Evolutionary conservation across 192 early-diverging fungal species (phyloP), one percentile per base, ranked within the genome.

Genomic region (Rhizophlyctis rosea): DNA sequence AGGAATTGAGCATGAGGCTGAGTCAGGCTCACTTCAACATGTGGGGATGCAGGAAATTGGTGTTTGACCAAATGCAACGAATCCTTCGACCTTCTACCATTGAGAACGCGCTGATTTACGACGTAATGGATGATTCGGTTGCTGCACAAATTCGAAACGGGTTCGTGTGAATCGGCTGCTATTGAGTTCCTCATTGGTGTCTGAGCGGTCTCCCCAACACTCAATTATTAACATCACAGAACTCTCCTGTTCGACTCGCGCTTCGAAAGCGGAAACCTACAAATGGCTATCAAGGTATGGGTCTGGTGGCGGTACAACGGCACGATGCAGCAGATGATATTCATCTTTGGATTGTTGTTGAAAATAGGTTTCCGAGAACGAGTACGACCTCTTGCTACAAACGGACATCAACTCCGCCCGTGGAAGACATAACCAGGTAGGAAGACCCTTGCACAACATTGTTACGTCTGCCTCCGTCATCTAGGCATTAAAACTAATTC

Each of bases 231-330:
- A 14, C 4, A 2, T 39, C 2, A 16, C 47, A 75, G 75, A 25
- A 53, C 69, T 0, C 70, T 81, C 31, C 14, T 59, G 24, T 83
- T 83, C 50, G 81, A 83, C 33, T 83, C 81, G 3, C 59, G 76
- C 3, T 83, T 83, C 55, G 81, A 83, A 54, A 76, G 76, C 47
- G 81, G 81, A n/a, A 83, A 83, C 58, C 62, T 83, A 0, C 77
- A 79, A 51, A 27, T 83, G 58, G 81, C 81, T 3, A 69, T 79
- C 56, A 78, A 73, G 59, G 70, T 73, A 35, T 3, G 51, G 23
- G 27, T 7, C 34, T 16, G 11, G 9, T 7, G 18, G 21, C n/a
- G n/a, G n/a, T n/a, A n/a, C n/a, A n/a, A n/a, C n/a, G n/a, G n/a
- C n/a, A n/a, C 27, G 21, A 28, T 5, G 11, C 5, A 53, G 21